Evolutionary conservation across 495 filamentous ascomycete species (phyloP).

Genomic region (Elasticomyces elasticus): DNA sequence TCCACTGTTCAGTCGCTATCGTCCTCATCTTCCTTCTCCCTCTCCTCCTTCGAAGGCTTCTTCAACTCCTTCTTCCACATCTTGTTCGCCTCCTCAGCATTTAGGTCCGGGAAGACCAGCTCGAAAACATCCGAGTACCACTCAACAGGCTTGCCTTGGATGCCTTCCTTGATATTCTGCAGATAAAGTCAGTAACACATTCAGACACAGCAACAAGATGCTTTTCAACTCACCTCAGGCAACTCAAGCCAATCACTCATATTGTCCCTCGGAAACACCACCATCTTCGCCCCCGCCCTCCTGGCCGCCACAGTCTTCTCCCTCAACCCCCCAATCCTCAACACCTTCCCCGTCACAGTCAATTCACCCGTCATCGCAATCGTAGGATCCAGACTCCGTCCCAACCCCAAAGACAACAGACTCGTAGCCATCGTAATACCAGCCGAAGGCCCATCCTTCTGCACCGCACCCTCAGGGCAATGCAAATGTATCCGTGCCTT

Average conservation of each 20-base stretch:
- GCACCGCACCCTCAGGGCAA: constrained; percentile 93
- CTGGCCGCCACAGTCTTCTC: constrained; percentile 99
- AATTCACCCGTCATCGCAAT: constrained; percentile 98
- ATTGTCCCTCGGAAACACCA: constrained; percentile 94
- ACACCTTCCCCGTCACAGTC: constrained; percentile 93
- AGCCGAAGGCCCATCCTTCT: constrained; percentile 89
- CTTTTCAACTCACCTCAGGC: constrained; percentile 63
- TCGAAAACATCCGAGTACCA: constrained; percentile 96
- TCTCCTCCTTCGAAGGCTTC: constrained; percentile 46
- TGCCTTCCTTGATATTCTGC: constrained; percentile 93
- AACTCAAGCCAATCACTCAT: constrained; percentile 94
- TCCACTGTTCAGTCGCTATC: no score
- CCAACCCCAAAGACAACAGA: constrained; percentile 71
- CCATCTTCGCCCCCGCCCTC: constrained; percentile 83
- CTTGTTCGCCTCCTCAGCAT: constrained; percentile 58
- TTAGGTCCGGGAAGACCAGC: constrained; percentile 75
- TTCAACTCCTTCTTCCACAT: constrained; percentile 63
- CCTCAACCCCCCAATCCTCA: constrained; percentile 87
- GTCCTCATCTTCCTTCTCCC: constrained; percentile 35
- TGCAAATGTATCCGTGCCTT: constrained; percentile 93
- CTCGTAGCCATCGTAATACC: constrained; percentile 97
- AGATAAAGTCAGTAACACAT: constrained; percentile 30
- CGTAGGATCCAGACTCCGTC: constrained; percentile 66
- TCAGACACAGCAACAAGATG: not conserved
- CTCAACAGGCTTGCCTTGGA: constrained; percentile 76